Percentiles rank a stretch among this genome's conserved stretches.
Evolutionary conservation across 2,329 filamentous ascomycete genomes (phyloP).

Genomic region (Sarocladiaceae sp.): DNA sequence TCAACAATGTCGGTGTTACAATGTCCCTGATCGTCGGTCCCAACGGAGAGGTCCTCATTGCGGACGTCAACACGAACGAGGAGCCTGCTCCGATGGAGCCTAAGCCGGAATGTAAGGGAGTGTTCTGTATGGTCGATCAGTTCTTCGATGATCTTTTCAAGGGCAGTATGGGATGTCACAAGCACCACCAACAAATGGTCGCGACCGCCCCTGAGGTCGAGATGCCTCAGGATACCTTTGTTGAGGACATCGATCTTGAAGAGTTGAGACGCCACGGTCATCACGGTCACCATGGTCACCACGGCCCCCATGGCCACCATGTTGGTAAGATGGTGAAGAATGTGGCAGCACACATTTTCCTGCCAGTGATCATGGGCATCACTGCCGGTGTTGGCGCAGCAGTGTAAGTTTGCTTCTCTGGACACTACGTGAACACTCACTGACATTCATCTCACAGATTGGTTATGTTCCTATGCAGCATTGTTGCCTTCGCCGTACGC

Average conservation of each 20-base stretch:
- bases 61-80: conserved; percentile 27
- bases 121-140: conserved; percentile 46
- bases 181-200: background rate
- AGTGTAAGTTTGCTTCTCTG: conserved; percentile 39
- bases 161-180: conserved; percentile 17
- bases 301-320: conserved; percentile 17
- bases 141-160: conserved; percentile 23
- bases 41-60: conserved; percentile 51
- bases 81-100: conserved; percentile 22
- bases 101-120: conserved; percentile 34
- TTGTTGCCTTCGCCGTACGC: conserved; percentile 51
- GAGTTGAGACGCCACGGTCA: conserved; percentile 8
- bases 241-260: background rate
- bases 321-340: conserved; percentile 49
- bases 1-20: background rate
- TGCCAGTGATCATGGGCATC: conserved; percentile 66
- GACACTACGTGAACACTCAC: conserved; percentile 11
- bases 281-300: conserved; percentile 11
- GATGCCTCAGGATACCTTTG: background rate
- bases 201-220: background rate
- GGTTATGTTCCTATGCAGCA: conserved; percentile 61
- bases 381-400: conserved; percentile 64
- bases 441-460: conserved; percentile 36
- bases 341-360: conserved; percentile 57
- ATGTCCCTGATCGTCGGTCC: conserved; percentile 52